Evolutionary conservation across 805 yeast species (phyloP).

Genomic region (Nakazawaea molendinolei): DNA sequence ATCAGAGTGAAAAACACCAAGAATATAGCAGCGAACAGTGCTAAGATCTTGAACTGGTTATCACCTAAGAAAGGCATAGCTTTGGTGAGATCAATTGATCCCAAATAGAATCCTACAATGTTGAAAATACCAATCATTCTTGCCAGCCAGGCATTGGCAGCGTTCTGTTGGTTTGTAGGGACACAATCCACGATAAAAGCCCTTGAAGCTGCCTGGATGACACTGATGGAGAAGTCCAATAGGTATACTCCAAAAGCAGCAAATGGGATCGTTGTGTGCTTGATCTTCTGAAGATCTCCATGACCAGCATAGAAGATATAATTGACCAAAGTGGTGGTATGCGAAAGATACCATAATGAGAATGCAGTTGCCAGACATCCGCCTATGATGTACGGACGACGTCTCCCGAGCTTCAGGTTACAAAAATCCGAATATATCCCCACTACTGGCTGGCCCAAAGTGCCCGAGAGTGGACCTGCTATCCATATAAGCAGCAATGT

Average conservation of each 20-base stretch:
- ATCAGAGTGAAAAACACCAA: constrained; percentile 33
- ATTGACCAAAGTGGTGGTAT: constrained; percentile 35
- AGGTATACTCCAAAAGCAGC: constrained; percentile 49
- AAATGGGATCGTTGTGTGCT: constrained; percentile 33
- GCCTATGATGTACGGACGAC: constrained; percentile 52
- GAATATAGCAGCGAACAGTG: constrained; percentile 33
- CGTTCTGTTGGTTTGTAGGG: constrained; percentile 47
- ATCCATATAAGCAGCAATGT: constrained; percentile 55
- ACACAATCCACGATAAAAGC: constrained; percentile 59
- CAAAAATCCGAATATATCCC: constrained; percentile 53
- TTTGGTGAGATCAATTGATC: constrained; percentile 36
- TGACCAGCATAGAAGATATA: constrained; percentile 22
- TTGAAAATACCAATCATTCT: constrained; percentile 56
- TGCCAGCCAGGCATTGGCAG: constrained; percentile 64
- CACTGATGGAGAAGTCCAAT: constrained; percentile 50
- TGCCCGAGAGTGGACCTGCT: constrained; percentile 61
- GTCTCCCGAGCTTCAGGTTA: constrained; percentile 37
- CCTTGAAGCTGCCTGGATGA: constrained; percentile 53
- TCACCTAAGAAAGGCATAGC: constrained; percentile 34
- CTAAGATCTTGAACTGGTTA: constrained; percentile 45
- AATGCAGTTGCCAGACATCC: constrained; percentile 42
- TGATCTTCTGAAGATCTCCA: constrained; percentile 18
- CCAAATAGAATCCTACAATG: constrained; percentile 48
- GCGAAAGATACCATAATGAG: constrained; percentile 38
- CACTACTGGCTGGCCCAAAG: constrained; percentile 57